These are phyloP conservation scores for Pyrus hybrid DNA, from an alignment of 331 rosid species.

Conservation along the genomic window DNA sequence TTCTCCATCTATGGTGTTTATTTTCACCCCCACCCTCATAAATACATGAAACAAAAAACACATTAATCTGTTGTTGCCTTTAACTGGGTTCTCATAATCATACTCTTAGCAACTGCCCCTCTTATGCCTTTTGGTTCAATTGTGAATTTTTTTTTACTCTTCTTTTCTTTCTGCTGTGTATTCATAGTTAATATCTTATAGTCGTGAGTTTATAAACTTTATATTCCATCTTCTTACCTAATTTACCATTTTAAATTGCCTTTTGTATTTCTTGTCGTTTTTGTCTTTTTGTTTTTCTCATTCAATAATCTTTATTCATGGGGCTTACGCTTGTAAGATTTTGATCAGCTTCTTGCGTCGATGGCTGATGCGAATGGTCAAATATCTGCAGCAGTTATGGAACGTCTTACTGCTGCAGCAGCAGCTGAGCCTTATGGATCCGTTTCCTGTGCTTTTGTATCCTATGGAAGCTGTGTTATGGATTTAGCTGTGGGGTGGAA, in stretches of 20 bases:
- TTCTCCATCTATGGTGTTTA: neutral
- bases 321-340: conserved; percentile 16
- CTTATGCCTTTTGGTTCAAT: neutral
- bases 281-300: neutral
- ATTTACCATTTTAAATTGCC: neutral
- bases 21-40: neutral
- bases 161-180: neutral
- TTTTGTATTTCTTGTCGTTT: neutral
- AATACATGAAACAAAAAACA: neutral
- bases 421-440: conserved; percentile 94
- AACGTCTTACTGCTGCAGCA: conserved; percentile 91
- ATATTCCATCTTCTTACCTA: neutral
- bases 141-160: neutral
- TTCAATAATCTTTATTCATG: conserved; percentile 3
- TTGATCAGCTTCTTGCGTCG: conserved; percentile 67
- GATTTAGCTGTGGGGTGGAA: conserved; percentile 95
- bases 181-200: neutral
- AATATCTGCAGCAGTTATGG: conserved; percentile 69
- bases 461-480: conserved; percentile 80
- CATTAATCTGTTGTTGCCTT: neutral
- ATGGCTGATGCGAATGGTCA: conserved; percentile 90
- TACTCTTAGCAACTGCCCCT: neutral
- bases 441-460: conserved; percentile 88
- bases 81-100: neutral
- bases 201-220: neutral